Percentiles rank a stretch among this genome's conserved stretches.
phyloP scores from a whole-genome alignment of 176 grass and related monocot genomes.

The Avena atlantica region DNA sequence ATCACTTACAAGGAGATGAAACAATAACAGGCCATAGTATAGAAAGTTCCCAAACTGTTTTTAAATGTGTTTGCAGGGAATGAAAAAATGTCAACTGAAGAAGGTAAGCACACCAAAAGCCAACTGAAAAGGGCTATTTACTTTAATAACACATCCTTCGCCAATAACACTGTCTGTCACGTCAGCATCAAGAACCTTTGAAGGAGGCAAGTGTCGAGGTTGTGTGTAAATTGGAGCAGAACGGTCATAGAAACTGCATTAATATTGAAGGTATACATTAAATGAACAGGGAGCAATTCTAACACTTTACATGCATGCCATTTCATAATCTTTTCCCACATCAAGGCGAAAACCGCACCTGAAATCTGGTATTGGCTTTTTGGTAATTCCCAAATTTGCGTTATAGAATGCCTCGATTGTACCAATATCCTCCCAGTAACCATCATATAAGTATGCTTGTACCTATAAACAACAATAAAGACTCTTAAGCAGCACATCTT shows the following conservation, averaged over 20 bases:
- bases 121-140: constrained; percentile 46
- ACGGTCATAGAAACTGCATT: constrained; percentile 94
- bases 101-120: constrained; percentile 23
- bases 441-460: constrained; percentile 94
- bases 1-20: constrained; percentile 31
- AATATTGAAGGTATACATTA: constrained; percentile 40
- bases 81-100: constrained; percentile 28
- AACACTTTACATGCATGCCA: constrained; percentile 1
- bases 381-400: constrained; percentile 95
- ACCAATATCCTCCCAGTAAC: constrained; percentile 99
- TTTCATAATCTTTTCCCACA: constrained; percentile 2
- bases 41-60: neutral
- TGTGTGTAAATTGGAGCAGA: constrained; percentile 98
- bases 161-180: constrained; percentile 97
- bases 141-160: constrained; percentile 97
- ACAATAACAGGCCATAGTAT: constrained; percentile 14
- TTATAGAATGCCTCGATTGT: constrained; percentile 92
- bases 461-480: constrained; percentile 54
- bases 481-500: constrained; percentile 20
- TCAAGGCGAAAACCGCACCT: constrained; percentile 54
- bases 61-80: neutral
- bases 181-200: constrained; percentile 94
- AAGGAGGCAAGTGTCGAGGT: constrained; percentile 92
- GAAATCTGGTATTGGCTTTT: constrained; percentile 95
- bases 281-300: constrained; percentile 35